Percentiles rank a stretch among this genome's conserved stretches.
Evolutionary conservation across 495 filamentous ascomycete genomes (phyloP).

Genomic region (Aspergillus haitiensis): DNA sequence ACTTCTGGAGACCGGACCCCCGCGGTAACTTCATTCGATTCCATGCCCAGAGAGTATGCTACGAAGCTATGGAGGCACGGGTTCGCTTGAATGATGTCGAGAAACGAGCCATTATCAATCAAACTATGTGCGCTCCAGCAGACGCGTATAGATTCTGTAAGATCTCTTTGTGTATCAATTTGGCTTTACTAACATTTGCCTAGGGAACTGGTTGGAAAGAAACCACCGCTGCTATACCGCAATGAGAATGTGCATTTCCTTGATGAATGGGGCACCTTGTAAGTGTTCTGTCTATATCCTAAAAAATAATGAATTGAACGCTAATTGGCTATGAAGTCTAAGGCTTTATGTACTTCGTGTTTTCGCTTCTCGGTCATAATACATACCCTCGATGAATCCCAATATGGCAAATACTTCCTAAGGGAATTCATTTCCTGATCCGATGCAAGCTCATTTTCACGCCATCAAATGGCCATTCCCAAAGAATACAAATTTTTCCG

Average conservation of each 20-base stretch:
- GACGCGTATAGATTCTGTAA: conserved; percentile 27
- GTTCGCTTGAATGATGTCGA: conserved; percentile 19
- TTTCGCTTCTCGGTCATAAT: too few relatives aligned
- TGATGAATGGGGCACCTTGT: conserved; percentile 20
- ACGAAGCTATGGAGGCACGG: conserved; percentile 18
- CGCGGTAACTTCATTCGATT: conserved; percentile 18
- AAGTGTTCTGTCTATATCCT: neutral
- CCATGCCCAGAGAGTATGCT: conserved; percentile 17
- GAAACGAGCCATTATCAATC: conserved; percentile 14
- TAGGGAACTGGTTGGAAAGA: conserved; percentile 23
- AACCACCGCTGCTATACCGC: conserved; percentile 22
- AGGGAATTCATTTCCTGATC: too few relatives aligned
- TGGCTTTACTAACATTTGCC: conserved; percentile 1
- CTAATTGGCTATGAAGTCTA: too few relatives aligned
- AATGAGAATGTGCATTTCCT: conserved; percentile 23
- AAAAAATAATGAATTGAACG: neutral
- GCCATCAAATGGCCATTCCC: too few relatives aligned
- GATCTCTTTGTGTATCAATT: neutral
- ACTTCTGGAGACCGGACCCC: conserved; percentile 21
- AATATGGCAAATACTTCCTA: too few relatives aligned
- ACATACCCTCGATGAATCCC: too few relatives aligned
- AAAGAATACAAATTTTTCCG: too few relatives aligned
- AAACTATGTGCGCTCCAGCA: conserved; percentile 10
- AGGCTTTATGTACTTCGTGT: too few relatives aligned
- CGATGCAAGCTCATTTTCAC: too few relatives aligned